Base-by-base conservation (phyloP, 441 rosid genomes). In the Corymbia citriodora region DNA sequence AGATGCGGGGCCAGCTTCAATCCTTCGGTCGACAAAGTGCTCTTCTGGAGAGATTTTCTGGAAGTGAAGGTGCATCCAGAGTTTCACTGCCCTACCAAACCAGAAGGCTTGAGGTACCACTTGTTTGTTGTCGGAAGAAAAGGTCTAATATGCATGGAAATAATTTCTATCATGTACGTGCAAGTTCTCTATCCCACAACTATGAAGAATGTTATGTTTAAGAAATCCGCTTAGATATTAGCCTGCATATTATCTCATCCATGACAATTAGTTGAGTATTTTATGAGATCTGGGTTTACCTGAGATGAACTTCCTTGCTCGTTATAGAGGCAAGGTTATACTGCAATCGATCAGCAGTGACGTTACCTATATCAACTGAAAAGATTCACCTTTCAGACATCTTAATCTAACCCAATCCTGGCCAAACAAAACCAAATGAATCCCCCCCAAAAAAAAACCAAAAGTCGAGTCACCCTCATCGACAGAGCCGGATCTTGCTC, bases 1-100 rank as follows among this genome's bases (percentile, higher is more conserved):
- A 89, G 90, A 83, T 94, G 70, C 61, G 94, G 95, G 23, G 92
- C 93, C 14, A 92, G 96, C 93, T 90, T 94, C 90, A 94, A 94
- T 63, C 23, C 29, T 6, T 53, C 50, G 9, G 92, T 91, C 16
- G 94, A 93, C 49, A 91, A 92, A 54, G 72, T 88, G 10, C 89
- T 90, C 8, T 92, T 92, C 70, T 94, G 94, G 95, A 95, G 94
- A 89, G 95, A 93, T 90, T 95, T 70, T 83, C 91, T 95, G 61
- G 93, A 94, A 88, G 52, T 93, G 72, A 92, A 85, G 54, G 95
- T 91, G 53, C 94, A 95, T 92, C 96, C 95, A 53, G 87, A 90
- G n/a, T 95, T 95, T 88, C 87, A 88, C 59, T 93, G 93, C 88
- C 95, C 96, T 13, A 27, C 33, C 16, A 92, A 89, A 23, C 96